These are phyloP conservation scores for Cyclotella atomus DNA, from an alignment of 108 stramenopile genomes.

Conservation along the genomic window DNA sequence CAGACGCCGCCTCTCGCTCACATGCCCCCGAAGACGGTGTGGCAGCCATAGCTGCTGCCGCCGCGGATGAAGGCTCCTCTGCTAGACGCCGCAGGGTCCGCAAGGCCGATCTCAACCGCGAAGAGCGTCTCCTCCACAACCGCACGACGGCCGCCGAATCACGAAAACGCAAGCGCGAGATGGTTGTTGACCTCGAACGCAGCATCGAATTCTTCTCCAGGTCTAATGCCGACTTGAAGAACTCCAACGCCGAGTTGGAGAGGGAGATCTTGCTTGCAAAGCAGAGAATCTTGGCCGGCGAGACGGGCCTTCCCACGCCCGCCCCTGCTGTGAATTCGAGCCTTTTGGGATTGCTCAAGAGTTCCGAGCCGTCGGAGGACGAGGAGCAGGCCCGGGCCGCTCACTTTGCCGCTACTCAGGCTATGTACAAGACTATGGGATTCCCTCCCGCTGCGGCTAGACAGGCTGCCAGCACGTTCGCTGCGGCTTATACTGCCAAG, in stretches of 20 bases:
- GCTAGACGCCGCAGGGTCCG: not conserved
- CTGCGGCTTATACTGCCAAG: not conserved
- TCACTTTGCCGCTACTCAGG: slow-evolving; percentile 40
- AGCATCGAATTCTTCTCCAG: slow-evolving; percentile 79
- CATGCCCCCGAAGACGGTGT: slow-evolving; percentile 21
- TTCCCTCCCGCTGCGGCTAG: slow-evolving; percentile 40
- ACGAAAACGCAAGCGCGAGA: slow-evolving; percentile 80
- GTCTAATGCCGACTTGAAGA: slow-evolving; percentile 76
- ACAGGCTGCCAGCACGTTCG: slow-evolving; percentile 13
- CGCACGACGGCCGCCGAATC: slow-evolving; percentile 85
- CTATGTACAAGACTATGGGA: slow-evolving; percentile 36
- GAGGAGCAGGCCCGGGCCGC: slow-evolving; percentile 11
- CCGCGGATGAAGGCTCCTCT: not conserved
- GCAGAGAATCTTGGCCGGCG: slow-evolving; percentile 51
- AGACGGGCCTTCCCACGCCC: slow-evolving; percentile 11
- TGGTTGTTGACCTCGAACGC: slow-evolving; percentile 86
- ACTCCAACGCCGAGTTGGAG: slow-evolving; percentile 75
- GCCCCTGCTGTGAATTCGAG: not conserved
- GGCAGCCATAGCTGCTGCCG: not conserved
- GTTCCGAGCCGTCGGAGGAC: not conserved
- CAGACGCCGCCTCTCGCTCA: slow-evolving; percentile 15
- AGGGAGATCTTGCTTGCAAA: slow-evolving; percentile 72
- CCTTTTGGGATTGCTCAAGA: not conserved
- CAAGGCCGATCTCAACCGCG: slow-evolving; percentile 38
- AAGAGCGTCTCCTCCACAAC: slow-evolving; percentile 84